Evolutionary conservation across 2,329 filamentous ascomycete species (phyloP), one percentile per base, ranked within the genome.

Genomic region (Macrophomina tecta): DNA sequence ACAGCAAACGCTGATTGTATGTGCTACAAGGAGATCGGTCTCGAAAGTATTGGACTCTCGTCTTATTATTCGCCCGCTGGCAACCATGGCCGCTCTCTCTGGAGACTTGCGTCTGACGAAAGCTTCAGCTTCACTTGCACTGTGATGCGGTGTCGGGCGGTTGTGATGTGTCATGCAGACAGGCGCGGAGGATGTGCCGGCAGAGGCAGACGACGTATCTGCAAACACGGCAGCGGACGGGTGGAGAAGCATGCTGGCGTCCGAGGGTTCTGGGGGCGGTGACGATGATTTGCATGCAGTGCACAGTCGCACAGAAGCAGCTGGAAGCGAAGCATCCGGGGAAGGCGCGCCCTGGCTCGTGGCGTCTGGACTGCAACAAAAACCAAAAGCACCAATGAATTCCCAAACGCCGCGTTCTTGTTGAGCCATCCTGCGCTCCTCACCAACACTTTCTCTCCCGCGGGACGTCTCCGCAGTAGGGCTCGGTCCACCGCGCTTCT

Each of bases 241-340:
- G 56, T 61, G 56, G 56, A 58, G 36, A 61, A 16, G 49, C 49
- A 52, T 5, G 42, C 11, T 55, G 52, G 28, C 23, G 16, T 45
- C 42, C 49, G 53, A 56, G 36, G 23, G 52, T 55, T 55, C 52
- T 55, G 52, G 16, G 48, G 48, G 48, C 23, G 28, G 28, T 48
- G 56, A 61, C 28, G 56, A 61, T 61, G 56, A 61, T 61, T 30
- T 61, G 56, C 56, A 61, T 48, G 56, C n/a, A 36, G 53, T 36
- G 53, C 53, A 58, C 53, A 58, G 56, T 61, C 56, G 56, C 56
- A 61, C 56, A 46, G 56, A 61, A 61, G 40, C 56, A 61, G 56
- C 56, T 61, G 56, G 56, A 61, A 61, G 56, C 56, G 56, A 61
- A 34, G 56, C 56, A 61, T 61, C 56, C 40, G 56, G 56, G 56